Percentiles rank a stretch among this genome's conserved stretches.
Evolutionary conservation across 306 rosid species (phyloP).

Genomic region (Abrus pulchellus): DNA sequence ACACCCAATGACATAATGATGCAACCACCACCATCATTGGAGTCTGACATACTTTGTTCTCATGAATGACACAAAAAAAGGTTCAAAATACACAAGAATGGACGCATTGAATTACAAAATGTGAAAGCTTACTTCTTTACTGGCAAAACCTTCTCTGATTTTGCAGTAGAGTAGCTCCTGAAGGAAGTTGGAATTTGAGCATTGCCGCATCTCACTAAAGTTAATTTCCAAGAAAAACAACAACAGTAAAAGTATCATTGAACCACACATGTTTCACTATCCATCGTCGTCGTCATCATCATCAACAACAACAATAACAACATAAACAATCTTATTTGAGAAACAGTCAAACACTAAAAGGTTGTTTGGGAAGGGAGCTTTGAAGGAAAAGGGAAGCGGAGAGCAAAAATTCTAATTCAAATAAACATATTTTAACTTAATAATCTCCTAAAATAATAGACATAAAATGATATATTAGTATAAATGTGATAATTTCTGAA

Average conservation of each 20-base stretch:
- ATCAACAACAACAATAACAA: too few relatives aligned
- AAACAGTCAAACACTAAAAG: too few relatives aligned
- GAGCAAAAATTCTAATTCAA: too few relatives aligned
- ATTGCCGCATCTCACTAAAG: constrained; percentile 56
- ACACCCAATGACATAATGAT: constrained; percentile 9
- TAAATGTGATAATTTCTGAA: too few relatives aligned
- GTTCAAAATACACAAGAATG: background rate
- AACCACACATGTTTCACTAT: background rate
- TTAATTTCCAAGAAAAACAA: constrained; percentile 34
- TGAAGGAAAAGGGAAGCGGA: too few relatives aligned
- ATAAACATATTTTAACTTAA: too few relatives aligned
- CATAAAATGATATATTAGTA: too few relatives aligned
- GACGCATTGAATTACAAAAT: background rate
- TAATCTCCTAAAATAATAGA: too few relatives aligned
- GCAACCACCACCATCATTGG: background rate
- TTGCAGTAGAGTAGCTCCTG: constrained; percentile 65
- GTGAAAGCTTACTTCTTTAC: constrained; percentile 65
- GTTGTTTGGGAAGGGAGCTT: too few relatives aligned
- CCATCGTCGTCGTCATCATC: background rate
- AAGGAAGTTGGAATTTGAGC: constrained; percentile 51
- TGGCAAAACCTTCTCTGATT: constrained; percentile 60
- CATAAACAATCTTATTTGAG: too few relatives aligned
- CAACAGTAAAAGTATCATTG: constrained; percentile 11
- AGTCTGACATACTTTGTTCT: background rate
- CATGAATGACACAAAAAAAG: background rate